Conservation (phyloP, 164 flowering plant species). For the Macadamia tetraphylla region DNA sequence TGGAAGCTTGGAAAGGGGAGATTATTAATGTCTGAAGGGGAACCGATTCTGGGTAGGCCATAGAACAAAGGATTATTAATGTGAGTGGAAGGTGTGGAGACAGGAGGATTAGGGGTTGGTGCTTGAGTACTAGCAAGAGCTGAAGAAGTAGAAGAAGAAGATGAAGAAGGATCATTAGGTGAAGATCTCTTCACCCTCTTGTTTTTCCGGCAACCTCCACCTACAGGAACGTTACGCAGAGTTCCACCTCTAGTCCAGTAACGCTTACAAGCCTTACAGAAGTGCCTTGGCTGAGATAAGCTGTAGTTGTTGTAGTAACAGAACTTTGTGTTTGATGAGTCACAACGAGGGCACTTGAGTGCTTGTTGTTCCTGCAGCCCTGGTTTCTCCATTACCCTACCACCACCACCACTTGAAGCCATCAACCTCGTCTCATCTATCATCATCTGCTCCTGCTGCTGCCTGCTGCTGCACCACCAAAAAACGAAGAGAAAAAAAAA, state of each 20-base stretch:
- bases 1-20: constrained; percentile 28
- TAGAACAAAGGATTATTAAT: constrained; percentile 31
- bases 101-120: constrained; percentile 8
- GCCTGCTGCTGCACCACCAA: background rate
- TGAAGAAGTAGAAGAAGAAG: constrained; percentile 11
- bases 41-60: constrained; percentile 23
- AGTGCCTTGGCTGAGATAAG: constrained; percentile 75
- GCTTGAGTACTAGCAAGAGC: constrained; percentile 7
- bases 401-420: constrained; percentile 10
- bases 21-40: constrained; percentile 23
- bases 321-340: constrained; percentile 79
- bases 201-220: constrained; percentile 74
- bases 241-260: constrained; percentile 91
- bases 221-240: constrained; percentile 78
- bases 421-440: constrained; percentile 8
- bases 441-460: constrained; percentile 5
- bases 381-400: constrained; percentile 16
- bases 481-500: background rate
- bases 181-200: constrained; percentile 52
- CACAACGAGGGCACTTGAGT: constrained; percentile 71
- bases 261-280: constrained; percentile 81
- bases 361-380: constrained; percentile 14
- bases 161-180: constrained; percentile 15
- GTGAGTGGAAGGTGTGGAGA: constrained; percentile 9
- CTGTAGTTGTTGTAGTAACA: constrained; percentile 93